These are phyloP conservation scores for Besnoitia besnoiti DNA, from an alignment of 169 alveolate genomes.

Conservation along the genomic window DNA sequence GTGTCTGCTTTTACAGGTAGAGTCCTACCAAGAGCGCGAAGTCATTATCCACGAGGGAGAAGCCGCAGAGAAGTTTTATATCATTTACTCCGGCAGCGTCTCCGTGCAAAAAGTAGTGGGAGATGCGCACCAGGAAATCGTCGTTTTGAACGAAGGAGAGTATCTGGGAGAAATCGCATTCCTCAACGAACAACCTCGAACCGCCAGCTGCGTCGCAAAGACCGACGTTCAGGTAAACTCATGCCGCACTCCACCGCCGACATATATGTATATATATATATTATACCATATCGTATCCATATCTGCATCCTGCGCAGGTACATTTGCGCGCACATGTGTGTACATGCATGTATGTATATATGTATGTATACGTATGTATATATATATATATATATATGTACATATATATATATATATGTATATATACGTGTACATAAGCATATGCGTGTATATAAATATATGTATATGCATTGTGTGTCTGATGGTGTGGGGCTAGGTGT, in stretches of 20 bases:
- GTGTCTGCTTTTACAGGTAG: constrained; percentile 37
- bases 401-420: neutral
- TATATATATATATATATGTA: neutral
- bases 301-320: neutral
- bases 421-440: neutral
- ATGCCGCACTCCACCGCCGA: too few relatives aligned
- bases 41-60: constrained; percentile 81
- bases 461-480: neutral
- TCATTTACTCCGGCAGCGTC: constrained; percentile 79
- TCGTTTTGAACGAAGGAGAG: constrained; percentile 73
- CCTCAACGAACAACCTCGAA: constrained; percentile 72
- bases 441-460: neutral
- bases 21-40: constrained; percentile 61
- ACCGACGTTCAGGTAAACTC: constrained; percentile 74
- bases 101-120: constrained; percentile 76
- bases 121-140: constrained; percentile 61
- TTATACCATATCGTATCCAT: neutral
- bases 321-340: neutral
- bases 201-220: constrained; percentile 78
- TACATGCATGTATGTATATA: neutral
- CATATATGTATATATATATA: too few relatives aligned
- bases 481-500: too few relatives aligned
- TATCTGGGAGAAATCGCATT: constrained; percentile 78
- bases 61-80: constrained; percentile 74
- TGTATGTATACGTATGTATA: too few relatives aligned